A percentile compares a stretch with the other conserved stretches of the same genome.
These are phyloP conservation scores for Aureobasidium zeae DNA, from an alignment of 2,329 filamentous ascomycete genomes.

Conservation along the genomic window DNA sequence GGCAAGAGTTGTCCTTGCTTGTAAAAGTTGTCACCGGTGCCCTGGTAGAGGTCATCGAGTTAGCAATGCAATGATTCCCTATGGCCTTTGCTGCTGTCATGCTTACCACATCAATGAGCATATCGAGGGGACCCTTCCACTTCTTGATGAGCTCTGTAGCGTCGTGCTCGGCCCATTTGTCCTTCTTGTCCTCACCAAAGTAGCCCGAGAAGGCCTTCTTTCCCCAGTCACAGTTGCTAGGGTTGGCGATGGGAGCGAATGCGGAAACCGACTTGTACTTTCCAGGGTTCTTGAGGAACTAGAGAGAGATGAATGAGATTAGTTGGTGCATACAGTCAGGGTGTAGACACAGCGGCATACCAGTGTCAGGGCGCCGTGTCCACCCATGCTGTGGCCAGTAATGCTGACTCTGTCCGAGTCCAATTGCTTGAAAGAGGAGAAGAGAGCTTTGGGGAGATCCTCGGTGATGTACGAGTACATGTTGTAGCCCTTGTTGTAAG, in stretches of 20 bases:
- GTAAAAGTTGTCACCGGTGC: conserved; percentile 93
- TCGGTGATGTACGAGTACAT: conserved; percentile 92
- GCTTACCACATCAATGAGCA: conserved; percentile 78
- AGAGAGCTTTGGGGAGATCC: conserved; percentile 75
- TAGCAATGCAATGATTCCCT: not conserved
- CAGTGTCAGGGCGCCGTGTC: conserved; percentile 85
- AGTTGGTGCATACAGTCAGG: no score
- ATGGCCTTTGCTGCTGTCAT: not conserved
- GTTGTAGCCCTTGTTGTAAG: conserved; percentile 70
- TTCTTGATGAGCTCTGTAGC: conserved; percentile 78
- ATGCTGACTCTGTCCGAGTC: conserved; percentile 68
- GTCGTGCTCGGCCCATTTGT: conserved; percentile 81
- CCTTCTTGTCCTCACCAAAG: conserved; percentile 62
- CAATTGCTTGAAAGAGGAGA: conserved; percentile 59
- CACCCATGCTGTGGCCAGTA: conserved; percentile 93
- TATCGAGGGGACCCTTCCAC: conserved; percentile 64
- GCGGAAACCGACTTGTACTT: conserved; percentile 83
- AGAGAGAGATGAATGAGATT: no score
- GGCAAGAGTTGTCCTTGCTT: conserved; percentile 86
- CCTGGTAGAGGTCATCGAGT: no score
- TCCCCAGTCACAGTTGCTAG: conserved; percentile 79
- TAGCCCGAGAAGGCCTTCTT: conserved; percentile 92
- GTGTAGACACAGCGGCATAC: conserved; percentile 34
- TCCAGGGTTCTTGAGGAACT: conserved; percentile 83
- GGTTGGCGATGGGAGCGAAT: conserved; percentile 85